phyloP scores from a whole-genome alignment of 1,139 yeast species.

The Zygoascus sp. region DNA sequence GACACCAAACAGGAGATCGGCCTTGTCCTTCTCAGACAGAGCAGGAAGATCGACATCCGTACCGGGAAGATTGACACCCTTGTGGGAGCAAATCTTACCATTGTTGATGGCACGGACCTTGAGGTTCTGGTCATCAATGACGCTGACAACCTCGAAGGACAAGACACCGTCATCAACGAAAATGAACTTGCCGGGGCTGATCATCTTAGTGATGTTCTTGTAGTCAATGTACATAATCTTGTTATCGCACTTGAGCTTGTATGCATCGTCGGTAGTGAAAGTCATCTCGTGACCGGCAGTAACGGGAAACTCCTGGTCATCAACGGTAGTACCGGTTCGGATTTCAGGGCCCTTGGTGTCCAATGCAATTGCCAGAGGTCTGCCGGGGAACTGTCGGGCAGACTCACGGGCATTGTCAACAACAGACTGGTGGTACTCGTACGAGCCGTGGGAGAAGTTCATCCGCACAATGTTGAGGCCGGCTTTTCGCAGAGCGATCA shows the following conservation, averaged over 20 bases:
- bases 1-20: slow-evolving; percentile 90
- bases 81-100: slow-evolving; percentile 93
- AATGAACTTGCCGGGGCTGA: slow-evolving; percentile 79
- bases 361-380: slow-evolving; percentile 96
- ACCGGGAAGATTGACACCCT: slow-evolving; percentile 99
- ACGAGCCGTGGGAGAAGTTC: slow-evolving; percentile 98
- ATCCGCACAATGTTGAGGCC: slow-evolving; percentile 97
- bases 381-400: slow-evolving; percentile 83
- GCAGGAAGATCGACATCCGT: slow-evolving; percentile 99
- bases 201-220: slow-evolving; percentile 93
- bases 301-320: slow-evolving; percentile 75
- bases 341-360: slow-evolving; percentile 99
- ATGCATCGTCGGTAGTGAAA: slow-evolving; percentile 86
- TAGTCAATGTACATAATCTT: slow-evolving; percentile 85
- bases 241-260: slow-evolving; percentile 67
- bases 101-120: slow-evolving; percentile 87
- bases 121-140: slow-evolving; percentile 72
- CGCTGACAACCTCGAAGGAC: slow-evolving; percentile 85
- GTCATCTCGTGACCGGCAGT: slow-evolving; percentile 83
- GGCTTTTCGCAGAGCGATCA: slow-evolving; percentile 86
- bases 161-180: slow-evolving; percentile 97
- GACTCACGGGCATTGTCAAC: slow-evolving; percentile 95
- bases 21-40: slow-evolving; percentile 90
- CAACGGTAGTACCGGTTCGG: slow-evolving; percentile 92
- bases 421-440: slow-evolving; percentile 95